Conservation (phyloP, 495 filamentous ascomycete species). For the Opeltia flavorubescens region DNA sequence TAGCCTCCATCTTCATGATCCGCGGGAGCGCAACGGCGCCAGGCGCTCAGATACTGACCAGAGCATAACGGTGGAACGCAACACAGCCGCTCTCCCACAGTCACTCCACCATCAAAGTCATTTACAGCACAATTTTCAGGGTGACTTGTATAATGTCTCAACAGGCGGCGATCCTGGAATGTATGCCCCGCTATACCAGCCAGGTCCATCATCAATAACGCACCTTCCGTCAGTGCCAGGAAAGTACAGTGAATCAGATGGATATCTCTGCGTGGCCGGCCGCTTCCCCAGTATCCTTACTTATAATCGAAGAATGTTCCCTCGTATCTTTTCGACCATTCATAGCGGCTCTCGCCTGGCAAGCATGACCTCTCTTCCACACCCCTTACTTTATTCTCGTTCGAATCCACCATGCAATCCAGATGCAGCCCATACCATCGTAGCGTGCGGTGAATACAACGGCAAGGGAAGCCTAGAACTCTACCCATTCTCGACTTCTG, state of each 20-base stretch:
- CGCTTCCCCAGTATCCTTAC: slow-evolving; percentile 81
- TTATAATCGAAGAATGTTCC: slow-evolving; percentile 81
- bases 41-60: background rate
- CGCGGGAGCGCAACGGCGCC: slow-evolving; percentile 28
- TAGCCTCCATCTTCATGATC: slow-evolving; percentile 75
- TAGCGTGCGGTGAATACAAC: slow-evolving; percentile 90
- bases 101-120: background rate
- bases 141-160: slow-evolving; percentile 18
- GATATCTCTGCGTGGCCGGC: slow-evolving; percentile 69
- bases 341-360: slow-evolving; percentile 75
- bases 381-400: slow-evolving; percentile 38
- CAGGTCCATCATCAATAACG: slow-evolving; percentile 65
- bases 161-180: slow-evolving; percentile 24
- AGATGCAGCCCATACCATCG: slow-evolving; percentile 33
- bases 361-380: slow-evolving; percentile 59
- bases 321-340: slow-evolving; percentile 59
- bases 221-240: slow-evolving; percentile 12
- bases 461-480: slow-evolving; percentile 81
- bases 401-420: slow-evolving; percentile 36
- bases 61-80: slow-evolving; percentile 1
- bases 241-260: slow-evolving; percentile 33
- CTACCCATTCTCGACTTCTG: slow-evolving; percentile 43
- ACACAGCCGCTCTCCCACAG: background rate
- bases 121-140: background rate
- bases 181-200: slow-evolving; percentile 65